Evolutionary conservation across 768 basidiomycete species (phyloP).

Genomic region (Steccherinum ochraceum): DNA sequence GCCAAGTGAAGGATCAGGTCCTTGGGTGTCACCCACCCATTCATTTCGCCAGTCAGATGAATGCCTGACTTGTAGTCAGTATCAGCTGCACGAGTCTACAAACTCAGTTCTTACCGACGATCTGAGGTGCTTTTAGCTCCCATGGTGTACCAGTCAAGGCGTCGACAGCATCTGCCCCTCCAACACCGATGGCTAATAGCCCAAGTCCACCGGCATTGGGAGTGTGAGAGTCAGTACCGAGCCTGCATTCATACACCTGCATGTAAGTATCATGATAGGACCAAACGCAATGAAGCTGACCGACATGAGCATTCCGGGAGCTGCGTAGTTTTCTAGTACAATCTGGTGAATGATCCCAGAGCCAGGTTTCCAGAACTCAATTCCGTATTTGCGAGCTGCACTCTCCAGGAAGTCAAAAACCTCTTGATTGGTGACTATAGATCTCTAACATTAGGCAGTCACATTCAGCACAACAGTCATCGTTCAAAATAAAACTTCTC

Average conservation of each 20-base stretch:
- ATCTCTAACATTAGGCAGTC: conserved; percentile 42
- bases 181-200: conserved; percentile 96
- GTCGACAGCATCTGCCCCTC: conserved; percentile 97
- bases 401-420: conserved; percentile 97
- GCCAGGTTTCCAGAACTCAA: conserved; percentile 97
- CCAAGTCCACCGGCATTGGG: conserved; percentile 98
- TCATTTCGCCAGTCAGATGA: conserved; percentile 80
- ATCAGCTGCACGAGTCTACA: no score
- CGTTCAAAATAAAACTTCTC: not conserved
- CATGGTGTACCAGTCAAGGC: conserved; percentile 98
- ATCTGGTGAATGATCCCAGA: conserved; percentile 97
- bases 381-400: conserved; percentile 84
- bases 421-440: conserved; percentile 86
- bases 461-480: not conserved
- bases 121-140: conserved; percentile 90
- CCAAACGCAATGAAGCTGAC: conserved; percentile 17
- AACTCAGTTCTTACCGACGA: conserved; percentile 62
- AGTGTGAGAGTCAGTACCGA: conserved; percentile 62
- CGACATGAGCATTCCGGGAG: conserved; percentile 89
- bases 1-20: conserved; percentile 93
- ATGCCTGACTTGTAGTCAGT: conserved; percentile 46
- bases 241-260: no score
- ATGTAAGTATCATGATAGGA: conserved; percentile 2
- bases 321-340: conserved; percentile 95
- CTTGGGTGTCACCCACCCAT: conserved; percentile 92